Base-by-base conservation (phyloP, 164 flowering plant genomes). In the Chloranthus sessilifolius region DNA sequence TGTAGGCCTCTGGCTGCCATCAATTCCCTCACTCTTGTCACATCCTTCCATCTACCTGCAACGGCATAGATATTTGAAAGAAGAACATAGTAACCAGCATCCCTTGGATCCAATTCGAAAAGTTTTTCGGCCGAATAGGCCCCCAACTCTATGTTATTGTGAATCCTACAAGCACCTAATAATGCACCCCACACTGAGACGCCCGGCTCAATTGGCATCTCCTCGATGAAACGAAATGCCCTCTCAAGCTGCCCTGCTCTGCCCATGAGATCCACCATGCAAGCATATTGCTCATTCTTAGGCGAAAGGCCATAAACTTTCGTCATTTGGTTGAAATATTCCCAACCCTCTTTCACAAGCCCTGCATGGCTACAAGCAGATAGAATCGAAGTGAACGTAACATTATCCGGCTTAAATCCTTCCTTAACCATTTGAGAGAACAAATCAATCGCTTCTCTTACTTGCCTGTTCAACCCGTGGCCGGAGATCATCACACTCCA, bases 231-330 rank as follows among this genome's bases (percentile, higher is more conserved):
- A 7, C 27, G 25, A 54, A 45, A 61, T 22, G 80, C 76, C 52
- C 69, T 77, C 1, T 67, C 71, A 35, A 76, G 69, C 48, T 52
- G 68, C 11, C 81, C 81, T 10, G 77, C 56, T 10, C 77, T 69
- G 0, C 75, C 75, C n/a, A 73, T 59, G 25, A 72, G 77, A 65
- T 76, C 73, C 30, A 75, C 75, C 80, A 73, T 70, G 49, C 77
- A 76, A 17, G 77, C 69, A 55, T 70, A 73, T 29, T 76, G 80
- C 45, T 73, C 74, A 12, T 36, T 49, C 42, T 66, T 64, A 4
- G 73, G 80, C 14, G 46, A 50, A 14, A 71, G n/a, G 38, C 62
- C 52, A 29, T 29, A 22, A 25, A 59, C 55, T 11, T 55, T 27
- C 9, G 71, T 66, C 75, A 76, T 73, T 46, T 36, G 31, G 19